A percentile compares a stretch with the other conserved stretches of the same genome.
phyloP scores from a whole-genome alignment of 495 filamentous ascomycete genomes.

The Xylaria grammica region DNA sequence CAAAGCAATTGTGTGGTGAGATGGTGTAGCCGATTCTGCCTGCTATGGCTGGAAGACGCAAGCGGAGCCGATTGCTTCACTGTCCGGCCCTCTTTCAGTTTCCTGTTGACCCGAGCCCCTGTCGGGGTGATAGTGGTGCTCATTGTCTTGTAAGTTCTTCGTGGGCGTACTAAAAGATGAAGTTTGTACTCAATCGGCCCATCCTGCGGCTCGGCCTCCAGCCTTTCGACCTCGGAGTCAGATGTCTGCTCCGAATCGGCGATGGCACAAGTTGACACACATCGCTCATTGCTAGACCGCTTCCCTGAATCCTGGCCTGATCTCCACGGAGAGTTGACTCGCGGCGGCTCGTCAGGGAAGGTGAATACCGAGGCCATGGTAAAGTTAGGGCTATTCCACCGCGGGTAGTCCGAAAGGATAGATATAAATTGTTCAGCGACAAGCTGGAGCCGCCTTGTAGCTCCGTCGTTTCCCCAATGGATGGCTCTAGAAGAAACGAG shows the following conservation, averaged over 20 bases:
- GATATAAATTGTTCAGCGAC: background rate
- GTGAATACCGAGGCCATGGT: constrained; percentile 97
- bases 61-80: constrained; percentile 37
- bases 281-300: constrained; percentile 35
- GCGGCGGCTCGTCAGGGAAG: constrained; percentile 84
- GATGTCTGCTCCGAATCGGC: constrained; percentile 60
- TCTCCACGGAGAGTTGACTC: constrained; percentile 90
- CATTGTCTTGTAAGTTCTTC: constrained; percentile 70
- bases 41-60: constrained; percentile 60
- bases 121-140: constrained; percentile 49
- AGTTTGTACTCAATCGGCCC: constrained; percentile 97
- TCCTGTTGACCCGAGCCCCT: constrained; percentile 63
- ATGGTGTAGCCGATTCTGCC: constrained; percentile 84
- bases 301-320: constrained; percentile 49
- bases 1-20: constrained; percentile 94
- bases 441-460: background rate
- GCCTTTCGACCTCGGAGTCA: constrained; percentile 73
- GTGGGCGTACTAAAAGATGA: constrained; percentile 82
- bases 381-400: background rate
- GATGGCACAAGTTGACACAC: constrained; percentile 35
- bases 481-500: background rate
- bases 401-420: background rate
- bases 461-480: background rate
- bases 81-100: constrained; percentile 65
- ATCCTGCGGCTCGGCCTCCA: constrained; percentile 91